Evolutionary conservation across 2,329 filamentous ascomycete genomes (phyloP), one percentile per base, ranked within the genome.

Genomic region (Ilyonectria destructans): DNA sequence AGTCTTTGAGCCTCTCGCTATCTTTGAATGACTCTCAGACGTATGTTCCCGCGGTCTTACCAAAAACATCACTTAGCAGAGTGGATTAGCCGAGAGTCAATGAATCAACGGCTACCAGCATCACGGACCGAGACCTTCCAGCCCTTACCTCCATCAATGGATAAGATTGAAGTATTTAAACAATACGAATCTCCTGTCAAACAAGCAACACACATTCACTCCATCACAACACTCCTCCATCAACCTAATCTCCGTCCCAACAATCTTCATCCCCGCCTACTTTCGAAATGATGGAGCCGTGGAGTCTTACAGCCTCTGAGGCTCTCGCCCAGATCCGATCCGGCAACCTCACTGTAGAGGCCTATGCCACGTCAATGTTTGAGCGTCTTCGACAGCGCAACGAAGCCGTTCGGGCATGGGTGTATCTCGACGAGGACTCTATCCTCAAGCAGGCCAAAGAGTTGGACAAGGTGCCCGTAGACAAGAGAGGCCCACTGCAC

Each of bases 401-500:
- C 65, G 69, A 77, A 13, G 71, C 78, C 1, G 82, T 88, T 10
- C 81, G 86, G 69, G 87, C 87, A 8, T 89, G 87, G 87, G 85
- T 80, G 0, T 82, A 85, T 67, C 76, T 88, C 1, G 77, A 86
- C 62, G 79, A 80, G 0, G 78, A 82, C 0, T 75, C 79, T 17
- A 84, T 90, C 2, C 77, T 90, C 1, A 71, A 79, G 7, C 83
- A 86, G 58, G 89, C 89, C 2, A 81, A 78, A 45, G 74, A 76
- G 23, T 82, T 91, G 1, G 89, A 91, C 70, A 68, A 79, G 33
- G 69, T 90, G 1, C 85, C 87, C 0, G 62, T 68, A 1, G 80
- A 82, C 5, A 73, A 86, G 49, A 81, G 89, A 61, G 88, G 89
- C 0, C 87, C 86, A 0, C 79, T 91, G 0, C 88, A 90, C 73